These are phyloP conservation scores for Pestalotiopsis sp. DNA, from an alignment of 2,329 filamentous ascomycete genomes.

Conservation along the genomic window DNA sequence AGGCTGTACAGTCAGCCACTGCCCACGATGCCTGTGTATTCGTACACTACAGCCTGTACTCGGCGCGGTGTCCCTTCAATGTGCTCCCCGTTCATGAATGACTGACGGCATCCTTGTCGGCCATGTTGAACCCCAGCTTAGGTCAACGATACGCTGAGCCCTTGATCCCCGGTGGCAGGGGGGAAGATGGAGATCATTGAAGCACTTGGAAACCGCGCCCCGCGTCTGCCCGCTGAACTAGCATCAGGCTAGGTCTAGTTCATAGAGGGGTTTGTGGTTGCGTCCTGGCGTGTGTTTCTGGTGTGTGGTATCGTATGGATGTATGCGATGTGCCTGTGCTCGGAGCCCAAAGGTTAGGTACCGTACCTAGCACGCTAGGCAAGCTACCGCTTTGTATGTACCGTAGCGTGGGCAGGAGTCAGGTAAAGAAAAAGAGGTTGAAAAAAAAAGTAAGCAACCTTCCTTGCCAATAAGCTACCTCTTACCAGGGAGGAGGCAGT, in stretches of 20 bases:
- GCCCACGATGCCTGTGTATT: too few relatives aligned
- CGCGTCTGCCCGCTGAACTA: neutral
- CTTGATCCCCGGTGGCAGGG: neutral
- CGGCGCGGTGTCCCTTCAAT: neutral
- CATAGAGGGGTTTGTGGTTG: neutral
- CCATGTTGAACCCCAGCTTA: slow-evolving; percentile 3
- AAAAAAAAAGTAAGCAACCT: neutral
- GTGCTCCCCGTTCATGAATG: neutral
- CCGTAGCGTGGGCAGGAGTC: neutral
- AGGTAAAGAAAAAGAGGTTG: neutral
- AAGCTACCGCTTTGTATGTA: neutral
- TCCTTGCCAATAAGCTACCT: neutral
- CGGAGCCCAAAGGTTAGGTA: neutral
- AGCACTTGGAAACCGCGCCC: neutral
- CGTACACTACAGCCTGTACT: too few relatives aligned
- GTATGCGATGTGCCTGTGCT: neutral
- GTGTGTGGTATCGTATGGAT: too few relatives aligned
- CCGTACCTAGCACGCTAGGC: neutral
- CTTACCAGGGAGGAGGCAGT: neutral
- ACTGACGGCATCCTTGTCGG: neutral
- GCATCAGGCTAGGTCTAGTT: slow-evolving; percentile 1
- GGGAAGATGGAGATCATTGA: neutral
- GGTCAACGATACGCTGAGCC: neutral
- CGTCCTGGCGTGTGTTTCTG: neutral
- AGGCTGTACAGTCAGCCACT: too few relatives aligned